phyloP scores from a whole-genome alignment of 225 moss, liverwort and hornwort species.

The Pseudisothecium myosuroides region DNA sequence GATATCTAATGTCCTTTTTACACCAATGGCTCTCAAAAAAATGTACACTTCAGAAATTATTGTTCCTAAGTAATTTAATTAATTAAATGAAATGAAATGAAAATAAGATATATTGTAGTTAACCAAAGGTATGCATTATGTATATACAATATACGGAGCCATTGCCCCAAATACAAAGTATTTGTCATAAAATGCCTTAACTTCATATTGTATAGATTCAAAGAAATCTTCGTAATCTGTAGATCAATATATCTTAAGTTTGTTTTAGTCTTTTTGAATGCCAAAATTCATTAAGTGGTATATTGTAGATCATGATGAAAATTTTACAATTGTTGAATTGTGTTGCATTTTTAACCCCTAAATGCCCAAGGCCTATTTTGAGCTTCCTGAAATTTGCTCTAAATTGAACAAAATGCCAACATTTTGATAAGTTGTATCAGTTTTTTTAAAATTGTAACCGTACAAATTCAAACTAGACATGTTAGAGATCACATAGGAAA shows the following conservation, averaged over 20 bases:
- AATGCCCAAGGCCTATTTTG: too few relatives aligned
- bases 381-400: too few relatives aligned
- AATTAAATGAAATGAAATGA: too few relatives aligned
- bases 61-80: not conserved
- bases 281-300: not conserved
- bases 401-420: too few relatives aligned
- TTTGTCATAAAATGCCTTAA: not conserved
- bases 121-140: not conserved
- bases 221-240: not conserved
- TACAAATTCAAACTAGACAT: too few relatives aligned
- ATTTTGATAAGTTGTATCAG: too few relatives aligned
- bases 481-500: too few relatives aligned
- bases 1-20: not conserved
- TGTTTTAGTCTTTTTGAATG: not conserved
- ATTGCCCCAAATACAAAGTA: not conserved
- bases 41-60: not conserved
- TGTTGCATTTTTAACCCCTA: not conserved
- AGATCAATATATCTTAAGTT: too few relatives aligned
- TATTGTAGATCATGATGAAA: not conserved
- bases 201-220: not conserved
- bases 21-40: not conserved
- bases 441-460: too few relatives aligned
- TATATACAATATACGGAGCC: not conserved
- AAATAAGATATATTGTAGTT: not conserved
- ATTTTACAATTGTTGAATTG: not conserved